Percentiles rank a stretch among this genome's conserved stretches.
These are phyloP conservation scores for Auriscalpium orientale DNA, from an alignment of 768 basidiomycete genomes.

Conservation along the genomic window DNA sequence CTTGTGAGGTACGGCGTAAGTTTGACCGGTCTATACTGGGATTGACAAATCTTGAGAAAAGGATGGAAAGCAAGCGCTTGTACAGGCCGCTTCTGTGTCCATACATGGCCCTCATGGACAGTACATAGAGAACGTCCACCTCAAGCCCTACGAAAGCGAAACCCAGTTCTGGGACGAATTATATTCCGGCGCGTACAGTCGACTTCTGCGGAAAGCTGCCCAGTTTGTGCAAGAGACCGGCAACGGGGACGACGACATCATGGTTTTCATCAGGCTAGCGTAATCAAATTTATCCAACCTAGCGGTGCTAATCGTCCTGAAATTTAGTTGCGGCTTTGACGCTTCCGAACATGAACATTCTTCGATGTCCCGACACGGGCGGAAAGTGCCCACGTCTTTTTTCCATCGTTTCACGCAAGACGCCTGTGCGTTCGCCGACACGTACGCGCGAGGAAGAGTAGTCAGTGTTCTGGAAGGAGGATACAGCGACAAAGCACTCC, in stretches of 20 bases:
- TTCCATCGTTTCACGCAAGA: constrained; percentile 80
- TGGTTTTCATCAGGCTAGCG: constrained; percentile 82
- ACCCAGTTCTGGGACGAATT: constrained; percentile 69
- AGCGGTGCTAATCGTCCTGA: neutral
- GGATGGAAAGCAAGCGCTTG: constrained; percentile 72
- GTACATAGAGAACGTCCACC: constrained; percentile 79
- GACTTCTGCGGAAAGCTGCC: constrained; percentile 57
- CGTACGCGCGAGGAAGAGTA: constrained; percentile 58
- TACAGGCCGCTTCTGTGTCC: constrained; percentile 83
- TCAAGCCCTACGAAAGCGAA: constrained; percentile 63
- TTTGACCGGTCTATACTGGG: neutral
- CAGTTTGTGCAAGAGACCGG: constrained; percentile 66
- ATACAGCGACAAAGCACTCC: constrained; percentile 85
- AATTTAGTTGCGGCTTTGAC: constrained; percentile 81
- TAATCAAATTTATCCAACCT: neutral
- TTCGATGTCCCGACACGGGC: constrained; percentile 86
- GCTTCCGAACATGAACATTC: constrained; percentile 87
- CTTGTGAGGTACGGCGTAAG: constrained; percentile 63
- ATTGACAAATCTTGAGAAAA: constrained; percentile 23
- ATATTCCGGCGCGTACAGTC: constrained; percentile 58
- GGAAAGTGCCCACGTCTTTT: constrained; percentile 84
- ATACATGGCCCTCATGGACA: constrained; percentile 80
- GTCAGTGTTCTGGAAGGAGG: constrained; percentile 94
- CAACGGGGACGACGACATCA: constrained; percentile 55
- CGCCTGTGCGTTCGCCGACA: constrained; percentile 53